Evolutionary conservation across 805 yeast genomes (phyloP), one percentile per base, ranked within the genome.

Genomic region (Metschnikowia kunwiensis): DNA sequence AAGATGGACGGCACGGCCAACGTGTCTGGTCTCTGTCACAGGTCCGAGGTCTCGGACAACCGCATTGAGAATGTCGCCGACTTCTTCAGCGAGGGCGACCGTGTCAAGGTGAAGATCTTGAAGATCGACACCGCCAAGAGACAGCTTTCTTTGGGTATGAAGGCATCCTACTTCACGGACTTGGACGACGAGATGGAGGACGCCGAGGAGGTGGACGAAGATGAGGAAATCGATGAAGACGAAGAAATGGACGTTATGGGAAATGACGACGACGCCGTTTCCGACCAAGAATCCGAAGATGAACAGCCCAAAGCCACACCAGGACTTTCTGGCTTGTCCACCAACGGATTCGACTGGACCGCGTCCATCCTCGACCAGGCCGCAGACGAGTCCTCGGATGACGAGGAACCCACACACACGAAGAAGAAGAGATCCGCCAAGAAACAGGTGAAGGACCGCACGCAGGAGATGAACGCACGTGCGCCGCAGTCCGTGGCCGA

Each of bases 261-360:
- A 8, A 55, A 52, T 5, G 55, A 55, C 27, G 36, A 28, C 8
- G 60, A 53, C 3, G 60, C 51, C 4, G 52, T 46, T 5, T 58
- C 49, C 23, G 63, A 50, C 12, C 62, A 58, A 5, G 65, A 51
- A 8, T 47, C 42, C 5, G 57, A 50, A 11, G 16, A 34, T 24
- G 15, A 40, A 7, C 20, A 42, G 14, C 30, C 49, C 6, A 57
- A 55, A 14, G 36, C 63, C 1, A 38, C 31, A 8, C 10, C 28
- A 11, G 44, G 47, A 2, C 32, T 66, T 16, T 66, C 61, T 25
- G 95, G 95, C 6, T 71, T 93, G 39, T 78, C 88, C 13, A 82
- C 94, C 25, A 80, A 78, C 50, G 94, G 94, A 3, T 93, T 93
- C 52, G 96, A 93, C 60, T 93, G 98, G 98, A 82, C 95, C 30